phyloP scores from a whole-genome alignment of 371 early-diverging fungal genomes.

The Actinomortierella ambigua region DNA sequence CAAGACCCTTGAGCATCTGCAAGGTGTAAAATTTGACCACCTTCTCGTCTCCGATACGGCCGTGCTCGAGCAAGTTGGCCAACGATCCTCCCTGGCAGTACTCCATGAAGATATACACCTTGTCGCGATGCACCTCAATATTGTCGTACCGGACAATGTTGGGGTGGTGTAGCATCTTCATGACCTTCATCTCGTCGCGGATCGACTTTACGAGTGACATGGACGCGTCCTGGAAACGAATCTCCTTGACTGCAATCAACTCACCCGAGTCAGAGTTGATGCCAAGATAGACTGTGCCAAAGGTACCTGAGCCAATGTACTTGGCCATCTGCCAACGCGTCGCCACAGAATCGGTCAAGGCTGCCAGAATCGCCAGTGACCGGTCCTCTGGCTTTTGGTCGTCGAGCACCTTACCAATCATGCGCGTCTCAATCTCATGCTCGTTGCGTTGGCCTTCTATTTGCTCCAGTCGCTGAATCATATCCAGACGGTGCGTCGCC shows the following conservation, averaged over 20 bases:
- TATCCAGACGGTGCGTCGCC: conserved; percentile 53
- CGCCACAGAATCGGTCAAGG: conserved; percentile 74
- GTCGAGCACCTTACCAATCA: conserved; percentile 82
- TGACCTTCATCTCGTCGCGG: conserved; percentile 89
- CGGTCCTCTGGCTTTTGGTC: conserved; percentile 80
- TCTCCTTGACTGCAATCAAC: conserved; percentile 93
- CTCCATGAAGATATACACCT: conserved; percentile 94
- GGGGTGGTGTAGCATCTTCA: conserved; percentile 88
- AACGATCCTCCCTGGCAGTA: conserved; percentile 88
- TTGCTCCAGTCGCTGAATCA: conserved; percentile 59
- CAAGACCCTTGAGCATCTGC: conserved; percentile 88
- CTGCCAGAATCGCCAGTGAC: conserved; percentile 75
- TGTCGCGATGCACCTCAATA: conserved; percentile 91
- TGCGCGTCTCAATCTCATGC: conserved; percentile 59
- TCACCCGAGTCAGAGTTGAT: conserved; percentile 88
- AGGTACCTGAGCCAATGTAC: conserved; percentile 88
- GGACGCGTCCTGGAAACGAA: conserved; percentile 84
- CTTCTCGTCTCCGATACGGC: conserved; percentile 77
- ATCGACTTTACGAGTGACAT: conserved; percentile 75
- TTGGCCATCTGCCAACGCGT: conserved; percentile 89
- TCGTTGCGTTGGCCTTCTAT: conserved; percentile 56
- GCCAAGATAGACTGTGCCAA: conserved; percentile 85
- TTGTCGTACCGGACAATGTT: conserved; percentile 92
- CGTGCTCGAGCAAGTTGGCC: conserved; percentile 78
- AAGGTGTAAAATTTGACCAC: conserved; percentile 77